Conservation (phyloP, 257 asterid genomes). For the Plantago elongata region DNA sequence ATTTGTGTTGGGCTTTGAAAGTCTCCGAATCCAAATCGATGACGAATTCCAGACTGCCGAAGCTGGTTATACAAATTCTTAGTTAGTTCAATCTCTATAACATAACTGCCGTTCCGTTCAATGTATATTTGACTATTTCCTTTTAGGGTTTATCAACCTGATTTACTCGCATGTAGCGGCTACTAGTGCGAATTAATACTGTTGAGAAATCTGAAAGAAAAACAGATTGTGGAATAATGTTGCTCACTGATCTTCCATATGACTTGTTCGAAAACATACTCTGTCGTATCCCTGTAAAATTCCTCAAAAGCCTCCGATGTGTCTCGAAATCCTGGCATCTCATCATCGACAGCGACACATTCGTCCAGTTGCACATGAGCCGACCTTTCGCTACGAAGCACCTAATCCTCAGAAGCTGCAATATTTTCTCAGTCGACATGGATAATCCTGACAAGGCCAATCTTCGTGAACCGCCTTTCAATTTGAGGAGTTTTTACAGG, state of each 20-base stretch:
- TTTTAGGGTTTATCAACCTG: too few relatives aligned
- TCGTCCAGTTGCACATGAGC: neutral
- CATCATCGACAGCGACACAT: neutral
- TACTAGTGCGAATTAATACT: too few relatives aligned
- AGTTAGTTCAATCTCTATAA: too few relatives aligned
- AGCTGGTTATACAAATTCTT: too few relatives aligned
- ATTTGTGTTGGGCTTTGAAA: too few relatives aligned
- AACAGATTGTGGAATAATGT: neutral
- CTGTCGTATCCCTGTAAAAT: slow-evolving; percentile 8
- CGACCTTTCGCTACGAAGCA: neutral
- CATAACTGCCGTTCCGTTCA: too few relatives aligned
- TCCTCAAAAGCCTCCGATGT: neutral
- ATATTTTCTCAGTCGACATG: neutral
- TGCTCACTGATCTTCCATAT: neutral
- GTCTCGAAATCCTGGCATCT: slow-evolving; percentile 4
- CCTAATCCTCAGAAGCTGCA: neutral
- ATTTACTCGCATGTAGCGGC: too few relatives aligned
- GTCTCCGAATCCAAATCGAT: too few relatives aligned
- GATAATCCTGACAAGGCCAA: neutral
- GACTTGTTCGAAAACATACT: slow-evolving; percentile 19
- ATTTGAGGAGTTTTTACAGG: neutral
- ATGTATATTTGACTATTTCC: too few relatives aligned
- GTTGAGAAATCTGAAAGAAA: too few relatives aligned
- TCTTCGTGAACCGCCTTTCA: neutral
- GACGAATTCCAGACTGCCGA: too few relatives aligned